Base-by-base conservation (phyloP, 2,329 filamentous ascomycete species). In the Lachnellula hyalina region DNA sequence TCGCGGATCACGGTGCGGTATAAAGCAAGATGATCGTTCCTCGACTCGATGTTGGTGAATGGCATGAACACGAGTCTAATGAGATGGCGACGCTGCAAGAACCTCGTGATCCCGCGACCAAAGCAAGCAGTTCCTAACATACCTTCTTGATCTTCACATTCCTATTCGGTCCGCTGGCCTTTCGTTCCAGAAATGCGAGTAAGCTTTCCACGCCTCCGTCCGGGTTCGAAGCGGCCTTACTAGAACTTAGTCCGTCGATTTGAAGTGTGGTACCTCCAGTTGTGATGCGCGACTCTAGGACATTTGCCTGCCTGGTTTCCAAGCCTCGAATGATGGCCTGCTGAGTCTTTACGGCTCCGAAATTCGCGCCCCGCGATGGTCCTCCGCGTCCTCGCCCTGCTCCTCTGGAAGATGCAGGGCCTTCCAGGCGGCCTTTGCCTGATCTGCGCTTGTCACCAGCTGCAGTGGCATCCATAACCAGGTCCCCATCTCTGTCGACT, bases 141-240 rank as follows among this genome's bases (percentile, higher is more conserved):
- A 91, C 88, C 85, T 90, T 89, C 74, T 83, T 84, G 60, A 92
- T 84, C 68, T 78, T 83, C 64, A 89, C 75, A 62, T 76, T 74
- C 51, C 57, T 65, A 34, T 64, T 65, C 51, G 65, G 44, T 46
- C 77, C 73, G 53, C 78, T 77, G 47, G 86, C 80, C 70, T 90
- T 90, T 65, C 84, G 82, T 72, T 90, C 85, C 59, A 91, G 72
- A 67, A 90, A 90, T 49, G 76, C 75, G 51, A 90, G 70, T 32
- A 90, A 75, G 56, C 82, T 80, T 56, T 79, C 77, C 25, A 87
- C 67, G 19, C 87, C 87, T 48, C 86, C 85, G 53, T 87, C 87
- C 32, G 78, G 68, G 61, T 90, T 88, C 28, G 68, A 76, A 11
- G 81, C 77, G 7, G 85, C 86, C 70, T 86, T 90, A 74, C 86